Conservation (phyloP, 2,329 filamentous ascomycete species). For the Parastagonospora nodorum region DNA sequence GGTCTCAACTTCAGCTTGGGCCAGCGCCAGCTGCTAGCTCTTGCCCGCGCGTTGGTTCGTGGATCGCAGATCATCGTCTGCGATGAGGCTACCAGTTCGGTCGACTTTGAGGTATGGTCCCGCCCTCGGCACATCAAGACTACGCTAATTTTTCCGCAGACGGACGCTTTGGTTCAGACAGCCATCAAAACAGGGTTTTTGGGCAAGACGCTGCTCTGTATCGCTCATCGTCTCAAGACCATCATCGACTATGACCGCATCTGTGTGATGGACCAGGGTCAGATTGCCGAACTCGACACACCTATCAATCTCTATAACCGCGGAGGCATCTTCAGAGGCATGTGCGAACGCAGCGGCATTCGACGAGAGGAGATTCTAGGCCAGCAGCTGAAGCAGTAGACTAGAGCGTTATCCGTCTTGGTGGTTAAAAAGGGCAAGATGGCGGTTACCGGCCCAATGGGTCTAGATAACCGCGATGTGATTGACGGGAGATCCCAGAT, state of each 20-base stretch:
- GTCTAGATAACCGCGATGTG: conserved; percentile 4
- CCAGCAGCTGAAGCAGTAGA: conserved; percentile 3
- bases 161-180: conserved; percentile 88
- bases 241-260: conserved; percentile 95
- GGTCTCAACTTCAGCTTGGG: conserved; percentile 72
- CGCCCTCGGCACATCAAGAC: neutral
- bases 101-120: conserved; percentile 65
- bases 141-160: conserved; percentile 48
- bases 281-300: conserved; percentile 83
- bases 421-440: conserved; percentile 3
- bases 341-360: conserved; percentile 90
- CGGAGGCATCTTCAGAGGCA: conserved; percentile 80
- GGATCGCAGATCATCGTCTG: conserved; percentile 91
- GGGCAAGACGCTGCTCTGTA: conserved; percentile 87
- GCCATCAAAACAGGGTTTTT: conserved; percentile 66
- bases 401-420: conserved; percentile 4
- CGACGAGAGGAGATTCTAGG: conserved; percentile 54
- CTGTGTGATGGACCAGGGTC: conserved; percentile 91
- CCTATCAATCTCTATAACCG: conserved; percentile 74
- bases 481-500: conserved; percentile 6
- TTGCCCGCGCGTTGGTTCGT: conserved; percentile 87
- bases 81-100: conserved; percentile 78
- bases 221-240: conserved; percentile 88
- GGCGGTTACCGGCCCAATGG: conserved; percentile 16
- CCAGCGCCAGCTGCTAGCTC: conserved; percentile 92